A percentile compares a stretch with the other conserved stretches of the same genome.
Evolutionary conservation across 2,329 filamentous ascomycete species (phyloP).

Genomic region (Ophiostoma triangulosporum): DNA sequence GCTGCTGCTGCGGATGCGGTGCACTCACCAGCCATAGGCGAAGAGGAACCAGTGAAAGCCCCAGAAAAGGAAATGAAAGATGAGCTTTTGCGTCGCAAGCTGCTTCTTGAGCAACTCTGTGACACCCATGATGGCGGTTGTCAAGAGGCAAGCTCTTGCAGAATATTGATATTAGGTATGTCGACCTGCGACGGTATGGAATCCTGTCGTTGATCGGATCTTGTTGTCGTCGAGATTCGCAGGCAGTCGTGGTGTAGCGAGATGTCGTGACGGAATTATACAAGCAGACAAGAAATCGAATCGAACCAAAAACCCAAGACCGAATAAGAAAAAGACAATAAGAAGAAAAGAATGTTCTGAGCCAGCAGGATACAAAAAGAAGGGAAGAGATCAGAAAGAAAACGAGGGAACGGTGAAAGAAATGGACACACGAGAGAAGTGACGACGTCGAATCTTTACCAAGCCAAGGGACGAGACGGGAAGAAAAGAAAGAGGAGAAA

Average conservation of each 20-base stretch:
- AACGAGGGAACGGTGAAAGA: conserved; percentile 22
- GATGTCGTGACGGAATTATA: not conserved
- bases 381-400: conserved; percentile 19
- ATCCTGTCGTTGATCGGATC: not conserved
- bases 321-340: conserved; percentile 14
- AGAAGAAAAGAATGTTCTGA: conserved; percentile 33
- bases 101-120: conserved; percentile 42
- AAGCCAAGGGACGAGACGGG: conserved; percentile 25
- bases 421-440: conserved; percentile 22
- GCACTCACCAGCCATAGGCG: conserved; percentile 55
- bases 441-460: conserved; percentile 29
- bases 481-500: conserved; percentile 13
- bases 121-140: conserved; percentile 27
- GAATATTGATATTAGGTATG: conserved; percentile 25
- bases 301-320: conserved; percentile 21
- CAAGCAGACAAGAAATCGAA: not conserved
- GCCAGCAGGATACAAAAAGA: conserved; percentile 37
- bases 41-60: conserved; percentile 67
- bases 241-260: no score
- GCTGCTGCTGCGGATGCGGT: no score
- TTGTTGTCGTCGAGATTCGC: not conserved
- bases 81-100: conserved; percentile 54
- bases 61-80: conserved; percentile 77
- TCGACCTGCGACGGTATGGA: conserved; percentile 40
- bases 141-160: conserved; percentile 6